phyloP scores from a whole-genome alignment of 2,329 filamentous ascomycete species.

The Cyanodermella asteris region DNA sequence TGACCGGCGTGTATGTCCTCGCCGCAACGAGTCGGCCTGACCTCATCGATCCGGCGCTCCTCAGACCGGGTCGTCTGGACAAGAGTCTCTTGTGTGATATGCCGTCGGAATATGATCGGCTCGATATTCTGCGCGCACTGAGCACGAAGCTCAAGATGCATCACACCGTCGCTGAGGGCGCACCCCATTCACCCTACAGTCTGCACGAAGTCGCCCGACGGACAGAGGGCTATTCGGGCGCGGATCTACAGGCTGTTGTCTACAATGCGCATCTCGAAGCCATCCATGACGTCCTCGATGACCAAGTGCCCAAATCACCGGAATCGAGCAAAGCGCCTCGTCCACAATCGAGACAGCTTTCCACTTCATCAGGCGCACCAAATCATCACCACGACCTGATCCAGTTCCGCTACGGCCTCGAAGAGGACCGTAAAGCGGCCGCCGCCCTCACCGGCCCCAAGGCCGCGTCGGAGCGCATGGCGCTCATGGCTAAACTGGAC shows the following conservation, averaged over 20 bases:
- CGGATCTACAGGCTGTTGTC: constrained; percentile 81
- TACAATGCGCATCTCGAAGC: constrained; percentile 95
- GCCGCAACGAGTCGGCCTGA: constrained; percentile 87
- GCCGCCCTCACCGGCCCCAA: constrained; percentile 29
- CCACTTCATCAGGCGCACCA: constrained; percentile 1
- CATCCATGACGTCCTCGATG: constrained; percentile 74
- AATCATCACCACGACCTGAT: constrained; percentile 35
- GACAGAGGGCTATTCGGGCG: constrained; percentile 82
- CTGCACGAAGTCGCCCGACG: constrained; percentile 53
- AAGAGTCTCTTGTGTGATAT: constrained; percentile 87
- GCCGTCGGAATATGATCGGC: constrained; percentile 54
- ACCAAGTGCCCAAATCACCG: constrained; percentile 25
- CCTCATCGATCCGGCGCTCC: constrained; percentile 78
- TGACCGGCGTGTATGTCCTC: constrained; percentile 87
- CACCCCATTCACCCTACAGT: constrained; percentile 18
- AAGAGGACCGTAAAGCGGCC: constrained; percentile 24
- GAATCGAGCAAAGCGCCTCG: constrained; percentile 11
- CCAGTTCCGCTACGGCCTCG: constrained; percentile 62
- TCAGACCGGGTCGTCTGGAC: constrained; percentile 78
- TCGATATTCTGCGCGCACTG: constrained; percentile 76
- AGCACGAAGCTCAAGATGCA: constrained; percentile 58
- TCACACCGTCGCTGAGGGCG: constrained; percentile 35
- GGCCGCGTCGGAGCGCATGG: constrained; percentile 50
- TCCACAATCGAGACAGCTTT: constrained; percentile 3
- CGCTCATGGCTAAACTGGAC: constrained; percentile 61